phyloP scores from a whole-genome alignment of 1,284 basidiomycete species.

The Leccinum griseonigrum region DNA sequence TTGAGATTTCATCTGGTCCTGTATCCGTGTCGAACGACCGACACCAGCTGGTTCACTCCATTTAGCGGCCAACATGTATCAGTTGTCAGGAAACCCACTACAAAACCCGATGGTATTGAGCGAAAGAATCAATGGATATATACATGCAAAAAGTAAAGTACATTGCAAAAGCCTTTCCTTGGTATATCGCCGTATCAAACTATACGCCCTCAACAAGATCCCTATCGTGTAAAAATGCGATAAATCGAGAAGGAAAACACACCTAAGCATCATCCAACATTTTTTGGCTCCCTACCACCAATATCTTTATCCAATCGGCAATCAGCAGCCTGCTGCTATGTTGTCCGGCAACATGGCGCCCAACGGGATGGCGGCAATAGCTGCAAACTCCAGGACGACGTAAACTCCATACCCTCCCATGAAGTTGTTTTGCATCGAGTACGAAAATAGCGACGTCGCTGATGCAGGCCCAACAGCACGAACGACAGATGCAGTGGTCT shows the following conservation, averaged over 20 bases:
- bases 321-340: slow-evolving; percentile 19
- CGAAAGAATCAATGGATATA: slow-evolving; percentile 15
- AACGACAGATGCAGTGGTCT: slow-evolving; percentile 47
- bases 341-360: slow-evolving; percentile 26
- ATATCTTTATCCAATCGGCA: background rate
- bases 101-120: slow-evolving; percentile 19
- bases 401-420: slow-evolving; percentile 39
- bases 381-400: slow-evolving; percentile 18
- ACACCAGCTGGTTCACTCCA: background rate
- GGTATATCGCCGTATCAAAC: background rate
- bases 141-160: slow-evolving; percentile 24
- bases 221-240: slow-evolving; percentile 10
- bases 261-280: slow-evolving; percentile 5
- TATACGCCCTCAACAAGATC: background rate
- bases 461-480: slow-evolving; percentile 47
- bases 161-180: slow-evolving; percentile 11
- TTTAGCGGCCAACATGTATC: background rate
- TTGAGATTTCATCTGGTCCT: too few relatives aligned
- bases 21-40: background rate
- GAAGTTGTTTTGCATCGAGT: slow-evolving; percentile 34
- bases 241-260: slow-evolving; percentile 16
- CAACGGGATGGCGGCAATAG: slow-evolving; percentile 21
- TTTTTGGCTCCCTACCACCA: background rate
- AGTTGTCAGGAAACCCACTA: background rate
- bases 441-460: slow-evolving; percentile 39